A percentile compares a stretch with the other conserved stretches of the same genome.
These are phyloP conservation scores for Apiospora kogelbergensis DNA, from an alignment of 2,329 filamentous ascomycete genomes.

Conservation along the genomic window DNA sequence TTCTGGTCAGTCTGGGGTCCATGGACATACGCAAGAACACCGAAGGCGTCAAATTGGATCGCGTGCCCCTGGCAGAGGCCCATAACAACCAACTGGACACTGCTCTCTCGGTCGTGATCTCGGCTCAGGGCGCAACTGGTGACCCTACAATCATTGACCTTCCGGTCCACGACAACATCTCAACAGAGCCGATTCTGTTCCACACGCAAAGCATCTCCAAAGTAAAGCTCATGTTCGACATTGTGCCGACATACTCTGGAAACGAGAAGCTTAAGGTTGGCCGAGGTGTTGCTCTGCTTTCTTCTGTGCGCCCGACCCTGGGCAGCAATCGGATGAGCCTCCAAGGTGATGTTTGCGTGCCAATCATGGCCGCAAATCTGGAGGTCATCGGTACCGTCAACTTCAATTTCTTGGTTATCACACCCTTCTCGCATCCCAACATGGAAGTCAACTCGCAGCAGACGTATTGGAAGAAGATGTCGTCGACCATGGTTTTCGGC, in stretches of 20 bases:
- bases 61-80: slow-evolving; percentile 82
- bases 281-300: slow-evolving; percentile 83
- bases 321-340: slow-evolving; percentile 87
- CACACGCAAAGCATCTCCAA: slow-evolving; percentile 73
- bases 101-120: slow-evolving; percentile 86
- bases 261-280: slow-evolving; percentile 86
- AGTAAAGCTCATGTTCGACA: slow-evolving; percentile 90
- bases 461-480: slow-evolving; percentile 94
- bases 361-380: slow-evolving; percentile 79
- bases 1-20: slow-evolving; percentile 88
- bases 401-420: slow-evolving; percentile 96
- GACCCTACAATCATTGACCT: slow-evolving; percentile 89
- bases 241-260: slow-evolving; percentile 92
- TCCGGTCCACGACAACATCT: slow-evolving; percentile 89
- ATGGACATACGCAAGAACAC: slow-evolving; percentile 88
- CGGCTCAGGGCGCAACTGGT: slow-evolving; percentile 79
- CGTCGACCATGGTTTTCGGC: slow-evolving; percentile 79
- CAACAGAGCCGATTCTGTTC: slow-evolving; percentile 91
- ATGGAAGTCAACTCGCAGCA: slow-evolving; percentile 89
- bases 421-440: slow-evolving; percentile 88
- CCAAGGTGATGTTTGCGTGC: slow-evolving; percentile 88
- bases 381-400: slow-evolving; percentile 94
- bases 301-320: slow-evolving; percentile 78
- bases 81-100: slow-evolving; percentile 94
- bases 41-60: slow-evolving; percentile 81